Base-by-base conservation (phyloP, 352 stramenopile genomes). In the Pythium plurisporium region DNA sequence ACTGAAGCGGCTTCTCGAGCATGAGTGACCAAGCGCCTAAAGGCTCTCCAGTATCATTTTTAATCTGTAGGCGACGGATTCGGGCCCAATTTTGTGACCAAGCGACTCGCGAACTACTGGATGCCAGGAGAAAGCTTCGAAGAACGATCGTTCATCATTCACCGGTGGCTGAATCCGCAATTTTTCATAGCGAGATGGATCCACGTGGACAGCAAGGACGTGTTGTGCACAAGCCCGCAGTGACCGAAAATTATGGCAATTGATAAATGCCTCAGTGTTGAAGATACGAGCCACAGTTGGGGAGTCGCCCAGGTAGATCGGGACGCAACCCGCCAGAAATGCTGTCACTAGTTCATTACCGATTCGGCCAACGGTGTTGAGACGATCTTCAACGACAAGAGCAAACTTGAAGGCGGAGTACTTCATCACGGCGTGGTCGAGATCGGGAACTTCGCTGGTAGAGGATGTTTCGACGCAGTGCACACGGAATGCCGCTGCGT, bases 301-400 rank as follows among this genome's bases (percentile, higher is more conserved):
- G 9, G 70, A 75, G 40, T 83, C 69, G 14, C 75, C 76, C 10
- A 67, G 65, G 53, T 76, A 87, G 10, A 88, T 72, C 3, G 77
- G 80, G 0, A 90, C 62, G 29, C 65, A 70, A 9, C 74, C 76
- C 0, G 74, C 74, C 25, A 87, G 62, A 38, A 86, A 76, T 17
- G 76, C 72, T 25, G 79, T 79, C 4, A 82, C 65, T n/a, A 89
- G 34, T 54, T 87, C 86, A 53, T 89, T 74, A 5, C 76, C 87
- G 45, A 86, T 57, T 36, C 87, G 88, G 25, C 77, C 79, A 1
- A 59, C 40, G 4, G 42, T 64, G 4, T 33, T 29, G 3, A 56
- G 40, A 0, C 52, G 59, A 54, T 85, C 85, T 42, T 90, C 74
- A 19, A 88, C 86, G 9, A 73, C 76, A 47, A 90, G 69, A 14